Base-by-base conservation (phyloP, 2,329 filamentous ascomycete species). In the Leptodontidium sp. region DNA sequence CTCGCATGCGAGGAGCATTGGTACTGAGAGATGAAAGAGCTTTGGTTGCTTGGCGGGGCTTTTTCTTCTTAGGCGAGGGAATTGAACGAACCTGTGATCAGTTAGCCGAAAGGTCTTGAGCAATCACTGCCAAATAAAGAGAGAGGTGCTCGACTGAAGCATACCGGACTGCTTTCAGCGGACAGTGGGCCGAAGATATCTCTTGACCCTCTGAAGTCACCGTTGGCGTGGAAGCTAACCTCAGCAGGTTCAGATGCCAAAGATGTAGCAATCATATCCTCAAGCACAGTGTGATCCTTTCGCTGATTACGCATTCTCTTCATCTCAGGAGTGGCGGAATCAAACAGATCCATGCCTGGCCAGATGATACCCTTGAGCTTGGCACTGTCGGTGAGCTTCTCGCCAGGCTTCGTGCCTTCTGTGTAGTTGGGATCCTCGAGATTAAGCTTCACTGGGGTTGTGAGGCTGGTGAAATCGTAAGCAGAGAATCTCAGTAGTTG, bases 321-420 rank as follows among this genome's bases (percentile, higher is more conserved):
- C 84, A 92, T 91, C 70, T 91, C 87, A 17, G 89, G 86, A 4
- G 90, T 92, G 4, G 92, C 92, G 64, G 92, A 89, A 78, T 95
- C 92, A 77, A 94, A 94, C n/a, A 93, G 85, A 64, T 88, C 87
- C 92, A 94, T 94, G 21, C 92, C 92, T 2, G 90, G 90, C 85
- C 90, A 93, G 58, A 88, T 82, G n/a, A 90, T 82, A 1, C 92
- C 92, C 78, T 94, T 94, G 64, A 94, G 84, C 53, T 74, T 77
- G 11, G 76, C 70, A 68, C 71, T 76, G n/a, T 78, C 77, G 4
- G 73, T 65, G 17, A 73, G 26, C 65, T 75, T 75, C 52, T 72
- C 70, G n/a, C 67, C 68, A 6, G 26, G 63, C 26, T 71, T 73
- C 14, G 71, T 72, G 14, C 62, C 49, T n/a, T 71, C 62, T 32